Conservation (phyloP, 2,329 filamentous ascomycete genomes). For the Calonectria pseudoreteaudii region DNA sequence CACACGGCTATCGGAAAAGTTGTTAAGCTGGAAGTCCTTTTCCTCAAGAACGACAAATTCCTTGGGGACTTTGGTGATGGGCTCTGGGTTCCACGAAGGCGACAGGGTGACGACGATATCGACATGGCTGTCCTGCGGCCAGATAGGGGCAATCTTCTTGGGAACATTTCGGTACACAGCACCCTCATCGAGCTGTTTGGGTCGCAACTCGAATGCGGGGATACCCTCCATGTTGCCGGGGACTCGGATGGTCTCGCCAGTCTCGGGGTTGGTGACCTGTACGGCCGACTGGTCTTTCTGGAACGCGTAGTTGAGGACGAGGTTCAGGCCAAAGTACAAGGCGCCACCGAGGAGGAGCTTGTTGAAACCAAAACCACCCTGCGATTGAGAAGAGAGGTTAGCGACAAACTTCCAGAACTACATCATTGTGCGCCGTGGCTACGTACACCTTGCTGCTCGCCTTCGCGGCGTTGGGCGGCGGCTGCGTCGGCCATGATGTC, state of each 20-base stretch:
- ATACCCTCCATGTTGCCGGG: slow-evolving; percentile 67
- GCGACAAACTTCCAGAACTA: background rate
- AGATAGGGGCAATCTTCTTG: slow-evolving; percentile 84
- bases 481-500: slow-evolving; percentile 43
- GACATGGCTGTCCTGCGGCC: slow-evolving; percentile 81
- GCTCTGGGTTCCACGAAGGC: slow-evolving; percentile 75
- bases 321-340: slow-evolving; percentile 71
- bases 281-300: slow-evolving; percentile 61
- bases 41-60: slow-evolving; percentile 83
- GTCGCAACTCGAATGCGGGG: slow-evolving; percentile 74
- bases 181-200: slow-evolving; percentile 69
- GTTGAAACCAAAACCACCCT: slow-evolving; percentile 53
- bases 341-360: slow-evolving; percentile 65
- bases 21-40: slow-evolving; percentile 81
- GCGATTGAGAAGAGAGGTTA: slow-evolving; percentile 17
- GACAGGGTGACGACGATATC: slow-evolving; percentile 91
- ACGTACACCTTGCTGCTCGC: slow-evolving; percentile 44
- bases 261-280: slow-evolving; percentile 59
- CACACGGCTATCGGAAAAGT: slow-evolving; percentile 82
- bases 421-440: slow-evolving; percentile 15
- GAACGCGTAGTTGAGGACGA: slow-evolving; percentile 65
- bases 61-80: slow-evolving; percentile 72
- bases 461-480: slow-evolving; percentile 41
- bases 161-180: slow-evolving; percentile 75
- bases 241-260: slow-evolving; percentile 65